Base-by-base conservation (phyloP, 495 filamentous ascomycete species). In the Barbatosphaeria neglecta region DNA sequence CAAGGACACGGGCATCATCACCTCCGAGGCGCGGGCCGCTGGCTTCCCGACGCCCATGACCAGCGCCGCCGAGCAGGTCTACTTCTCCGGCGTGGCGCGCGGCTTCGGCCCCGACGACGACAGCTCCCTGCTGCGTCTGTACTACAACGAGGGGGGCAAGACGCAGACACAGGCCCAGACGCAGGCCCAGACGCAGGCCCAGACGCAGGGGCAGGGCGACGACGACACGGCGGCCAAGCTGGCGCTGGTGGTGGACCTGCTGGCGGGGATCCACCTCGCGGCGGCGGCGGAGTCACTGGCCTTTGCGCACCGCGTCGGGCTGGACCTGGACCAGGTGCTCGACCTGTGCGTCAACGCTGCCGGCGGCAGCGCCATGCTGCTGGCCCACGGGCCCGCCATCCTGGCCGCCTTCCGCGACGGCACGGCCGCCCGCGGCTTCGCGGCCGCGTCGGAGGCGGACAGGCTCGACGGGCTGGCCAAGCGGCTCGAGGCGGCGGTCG, bases 1-100 rank as follows among this genome's bases (percentile, higher is more conserved):
- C 22, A 92, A 92, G 65, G 86, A 92, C 65, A 80, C 81, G 41
- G 71, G 78, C 15, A 92, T 92, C 59, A 85, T 92, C 53, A 88
- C 82, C 19, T 74, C 77, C 15, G 82, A 78, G 41, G 81, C 77
- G 7, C 67, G 82, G 27, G 61, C 75, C 43, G 57, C 67, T 33
- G 62, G 68, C 9, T 86, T 85, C 57, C 75, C 82, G 0, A 75
- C 77, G n/a, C 81, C 83, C n/a, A 72, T 92, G 52, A 74, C 76
- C 38, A 75, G 74, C n/a, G 73, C 70, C 0, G 81, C 84, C 7
- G 84, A 88, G 59, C 80, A 86, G 59, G 70, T 81, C 17, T 88
- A 87, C 56, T 69, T 80, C 27, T 56, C 73, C 15, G 78, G 71
- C 11, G 58, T 85, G 16, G 61, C 73, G 4, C 69, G 75, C 37